These are phyloP conservation scores for Clathrus columnatus DNA, from an alignment of 768 basidiomycete species.

Conservation along the genomic window DNA sequence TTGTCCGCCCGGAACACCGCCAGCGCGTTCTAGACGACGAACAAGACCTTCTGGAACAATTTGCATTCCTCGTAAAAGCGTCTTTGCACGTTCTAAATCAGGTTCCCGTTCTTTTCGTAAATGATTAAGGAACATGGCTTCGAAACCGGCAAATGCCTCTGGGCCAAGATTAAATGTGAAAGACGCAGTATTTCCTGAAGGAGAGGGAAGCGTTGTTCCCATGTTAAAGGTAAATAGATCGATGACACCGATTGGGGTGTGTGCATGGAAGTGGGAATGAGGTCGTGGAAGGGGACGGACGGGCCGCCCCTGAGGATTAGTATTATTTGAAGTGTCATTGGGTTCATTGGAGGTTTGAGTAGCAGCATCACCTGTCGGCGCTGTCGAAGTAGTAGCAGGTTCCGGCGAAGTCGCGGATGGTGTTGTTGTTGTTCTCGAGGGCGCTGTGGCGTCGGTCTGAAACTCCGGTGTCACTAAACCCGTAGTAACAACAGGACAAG, in stretches of 20 bases:
- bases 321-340: slow-evolving; percentile 55
- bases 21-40: slow-evolving; percentile 47
- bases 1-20: slow-evolving; percentile 31
- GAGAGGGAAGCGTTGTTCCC: slow-evolving; percentile 14
- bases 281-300: slow-evolving; percentile 21
- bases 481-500: neutral
- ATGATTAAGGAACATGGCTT: slow-evolving; percentile 19
- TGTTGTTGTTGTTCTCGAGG: neutral
- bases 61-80: slow-evolving; percentile 54
- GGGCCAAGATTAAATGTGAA: slow-evolving; percentile 30
- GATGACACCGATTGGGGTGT: slow-evolving; percentile 15
- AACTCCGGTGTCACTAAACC: neutral
- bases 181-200: slow-evolving; percentile 10
- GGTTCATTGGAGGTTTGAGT: neutral
- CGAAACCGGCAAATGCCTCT: slow-evolving; percentile 18
- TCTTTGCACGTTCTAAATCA: slow-evolving; percentile 59
- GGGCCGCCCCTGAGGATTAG: slow-evolving; percentile 38
- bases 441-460: neutral
- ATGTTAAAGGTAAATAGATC: slow-evolving; percentile 4
- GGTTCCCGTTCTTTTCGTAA: slow-evolving; percentile 34
- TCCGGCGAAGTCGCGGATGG: neutral
- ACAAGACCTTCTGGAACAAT: slow-evolving; percentile 60
- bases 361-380: neutral
- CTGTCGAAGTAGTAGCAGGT: neutral
- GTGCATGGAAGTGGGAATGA: slow-evolving; percentile 18